Evolutionary conservation across 805 yeast species (phyloP).

Genomic region (Saccharomycopsis sp.): DNA sequence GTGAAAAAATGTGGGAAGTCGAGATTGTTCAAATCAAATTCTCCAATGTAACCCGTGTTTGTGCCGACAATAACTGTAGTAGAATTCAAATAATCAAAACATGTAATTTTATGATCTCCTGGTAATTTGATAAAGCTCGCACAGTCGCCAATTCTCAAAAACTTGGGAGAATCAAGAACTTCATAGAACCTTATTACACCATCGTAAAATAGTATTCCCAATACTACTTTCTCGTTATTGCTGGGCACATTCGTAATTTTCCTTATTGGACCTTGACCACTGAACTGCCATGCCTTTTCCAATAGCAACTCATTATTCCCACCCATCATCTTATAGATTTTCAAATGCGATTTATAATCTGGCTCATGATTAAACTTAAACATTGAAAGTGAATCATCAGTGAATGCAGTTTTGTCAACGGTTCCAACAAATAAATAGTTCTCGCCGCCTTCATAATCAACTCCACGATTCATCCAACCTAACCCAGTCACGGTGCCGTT

Average conservation of each 20-base stretch:
- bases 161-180: background rate
- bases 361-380: conserved; percentile 1
- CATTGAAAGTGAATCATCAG: conserved; percentile 4
- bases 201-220: conserved; percentile 11
- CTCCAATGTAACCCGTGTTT: conserved; percentile 52
- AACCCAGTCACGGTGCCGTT: conserved; percentile 10
- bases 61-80: conserved; percentile 49
- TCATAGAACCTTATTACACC: conserved; percentile 13
- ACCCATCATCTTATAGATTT: conserved; percentile 7
- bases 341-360: background rate
- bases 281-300: too few relatives aligned
- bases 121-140: conserved; percentile 3
- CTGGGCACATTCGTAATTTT: conserved; percentile 1
- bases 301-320: too few relatives aligned
- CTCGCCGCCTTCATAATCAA: background rate
- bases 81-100: conserved; percentile 41
- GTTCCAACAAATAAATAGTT: conserved; percentile 11
- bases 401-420: background rate
- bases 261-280: too few relatives aligned
- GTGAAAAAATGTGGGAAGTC: conserved; percentile 32
- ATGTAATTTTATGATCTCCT: conserved; percentile 30
- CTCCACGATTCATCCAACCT: conserved; percentile 10
- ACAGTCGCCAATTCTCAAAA: background rate
- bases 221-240: background rate
- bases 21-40: conserved; percentile 35